Conservation (phyloP, 1,284 basidiomycete genomes). For the Boletus sp. region DNA sequence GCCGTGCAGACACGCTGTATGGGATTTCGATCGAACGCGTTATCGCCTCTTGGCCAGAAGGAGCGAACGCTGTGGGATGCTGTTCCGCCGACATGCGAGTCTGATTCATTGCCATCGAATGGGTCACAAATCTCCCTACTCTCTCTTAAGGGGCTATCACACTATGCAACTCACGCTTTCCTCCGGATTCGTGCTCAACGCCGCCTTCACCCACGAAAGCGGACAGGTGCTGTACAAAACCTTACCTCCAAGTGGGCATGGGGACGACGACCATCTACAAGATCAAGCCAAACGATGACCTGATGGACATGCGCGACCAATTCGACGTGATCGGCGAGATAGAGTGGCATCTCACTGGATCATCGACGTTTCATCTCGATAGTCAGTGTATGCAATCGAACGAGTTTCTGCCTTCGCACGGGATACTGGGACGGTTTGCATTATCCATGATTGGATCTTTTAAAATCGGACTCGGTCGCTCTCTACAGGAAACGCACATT, state of each 20-base stretch:
- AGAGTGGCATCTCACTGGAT: conserved; percentile 26
- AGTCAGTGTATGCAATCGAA: conserved; percentile 20
- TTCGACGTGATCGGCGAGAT: conserved; percentile 26
- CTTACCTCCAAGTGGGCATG: conserved; percentile 18
- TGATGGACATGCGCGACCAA: conserved; percentile 27
- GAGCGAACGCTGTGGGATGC: conserved; percentile 40
- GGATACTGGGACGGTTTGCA: conserved; percentile 25
- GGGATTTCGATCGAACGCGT: conserved; percentile 46
- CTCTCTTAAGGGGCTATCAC: too few relatives aligned
- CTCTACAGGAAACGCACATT: conserved; percentile 28
- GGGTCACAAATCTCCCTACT: too few relatives aligned
- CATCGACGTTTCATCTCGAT: conserved; percentile 24
- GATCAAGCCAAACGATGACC: conserved; percentile 23
- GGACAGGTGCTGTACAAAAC: conserved; percentile 34
- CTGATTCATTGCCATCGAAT: not conserved
- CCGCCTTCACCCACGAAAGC: conserved; percentile 19
- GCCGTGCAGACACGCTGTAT: conserved; percentile 35
- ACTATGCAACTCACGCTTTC: conserved; percentile 26
- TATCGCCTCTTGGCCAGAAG: conserved; percentile 61
- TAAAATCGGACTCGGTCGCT: not conserved
- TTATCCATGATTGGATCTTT: too few relatives aligned
- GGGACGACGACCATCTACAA: conserved; percentile 27
- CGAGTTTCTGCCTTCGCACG: conserved; percentile 27
- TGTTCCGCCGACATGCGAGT: conserved; percentile 18
- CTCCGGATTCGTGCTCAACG: conserved; percentile 19